Evolutionary conservation across 768 basidiomycete species (phyloP), one percentile per base, ranked within the genome.

Genomic region (Mycena olivaceomarginata): DNA sequence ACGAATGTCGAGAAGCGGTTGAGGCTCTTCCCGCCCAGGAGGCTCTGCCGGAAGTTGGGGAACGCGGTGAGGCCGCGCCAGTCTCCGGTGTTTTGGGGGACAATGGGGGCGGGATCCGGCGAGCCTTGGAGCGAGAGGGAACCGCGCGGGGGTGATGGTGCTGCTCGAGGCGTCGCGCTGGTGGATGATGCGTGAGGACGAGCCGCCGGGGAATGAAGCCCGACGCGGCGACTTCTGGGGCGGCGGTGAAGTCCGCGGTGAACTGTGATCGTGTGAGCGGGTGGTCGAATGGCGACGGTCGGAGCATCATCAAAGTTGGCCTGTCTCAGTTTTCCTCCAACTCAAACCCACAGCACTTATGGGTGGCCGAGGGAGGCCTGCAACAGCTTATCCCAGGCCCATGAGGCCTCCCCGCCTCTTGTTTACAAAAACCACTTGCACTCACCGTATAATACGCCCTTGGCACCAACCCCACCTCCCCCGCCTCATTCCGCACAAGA

Each of bases 1-100:
- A 97, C 95, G 83, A 96, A 97, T 72, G 90, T 93, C 0, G 95
- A 96, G 85, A 97, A 97, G n/a, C 95, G 90, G 83, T 96, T 96
- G 70, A 96, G 84, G 60, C 92, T 92, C 84, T 93, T 96, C 12
- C 95, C 95, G 41, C 94, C 93, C 1, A 97, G 90, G 0, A 96
- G 88, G 78, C 92, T 93, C 70, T 91, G 91, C 11, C 93, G 87
- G 80, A 95, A 94, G 83, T 91, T 94, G 2, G 94, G 94, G 77
- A 94, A 91, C 18, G 86, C 81, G 39, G 82, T 81, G 31, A 31
- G 31, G 31, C 31, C 31, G 1, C 84, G 83, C 88, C 94, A 94
- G 83, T 95, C 95, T 15, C 94, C 94, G 1, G 95, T 95, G 66
- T 89, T 88, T 80, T 95, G 94, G 3, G 91, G 92, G 13, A 93